Percentiles rank a stretch among this genome's conserved stretches.
These are phyloP conservation scores for Jatropha podagrica DNA, from an alignment of 441 rosid genomes.

Conservation along the genomic window DNA sequence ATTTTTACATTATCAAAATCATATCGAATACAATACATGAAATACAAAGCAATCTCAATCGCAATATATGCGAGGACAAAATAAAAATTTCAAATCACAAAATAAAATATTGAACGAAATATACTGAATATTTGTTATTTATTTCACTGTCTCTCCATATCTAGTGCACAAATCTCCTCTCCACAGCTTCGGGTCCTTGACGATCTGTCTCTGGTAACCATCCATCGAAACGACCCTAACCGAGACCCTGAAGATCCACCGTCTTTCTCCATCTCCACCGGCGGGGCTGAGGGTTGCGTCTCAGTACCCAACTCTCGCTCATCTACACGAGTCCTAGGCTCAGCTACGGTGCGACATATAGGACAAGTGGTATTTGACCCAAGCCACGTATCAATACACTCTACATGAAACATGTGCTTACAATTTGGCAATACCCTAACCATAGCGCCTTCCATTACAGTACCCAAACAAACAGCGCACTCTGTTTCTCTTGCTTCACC, in stretches of 20 bases:
- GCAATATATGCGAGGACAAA: neutral
- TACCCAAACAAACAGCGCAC: slow-evolving; percentile 55
- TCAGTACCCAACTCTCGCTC: neutral
- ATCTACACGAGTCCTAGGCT: slow-evolving; percentile 26
- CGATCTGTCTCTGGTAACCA: slow-evolving; percentile 13
- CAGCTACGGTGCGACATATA: slow-evolving; percentile 44
- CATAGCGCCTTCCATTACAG: slow-evolving; percentile 30
- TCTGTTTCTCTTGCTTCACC: slow-evolving; percentile 32
- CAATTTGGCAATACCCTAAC: slow-evolving; percentile 55
- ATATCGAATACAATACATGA: neutral
- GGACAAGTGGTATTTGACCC: slow-evolving; percentile 56
- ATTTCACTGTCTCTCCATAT: slow-evolving; percentile 7
- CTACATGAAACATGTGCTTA: slow-evolving; percentile 56
- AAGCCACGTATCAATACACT: slow-evolving; percentile 55
- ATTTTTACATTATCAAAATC: neutral
- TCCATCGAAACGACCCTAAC: slow-evolving; percentile 22
- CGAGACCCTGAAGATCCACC: slow-evolving; percentile 22
- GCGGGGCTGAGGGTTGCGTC: slow-evolving; percentile 36
- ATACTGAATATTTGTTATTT: neutral
- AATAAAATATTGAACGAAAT: neutral
- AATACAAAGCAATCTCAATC: no score
- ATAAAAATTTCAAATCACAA: neutral
- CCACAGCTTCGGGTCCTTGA: slow-evolving; percentile 17
- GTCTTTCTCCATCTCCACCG: slow-evolving; percentile 15
- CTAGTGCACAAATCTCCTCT: slow-evolving; percentile 19